Base-by-base conservation (phyloP, 23 red algal genomes). In the Agarophyton chilense region DNA sequence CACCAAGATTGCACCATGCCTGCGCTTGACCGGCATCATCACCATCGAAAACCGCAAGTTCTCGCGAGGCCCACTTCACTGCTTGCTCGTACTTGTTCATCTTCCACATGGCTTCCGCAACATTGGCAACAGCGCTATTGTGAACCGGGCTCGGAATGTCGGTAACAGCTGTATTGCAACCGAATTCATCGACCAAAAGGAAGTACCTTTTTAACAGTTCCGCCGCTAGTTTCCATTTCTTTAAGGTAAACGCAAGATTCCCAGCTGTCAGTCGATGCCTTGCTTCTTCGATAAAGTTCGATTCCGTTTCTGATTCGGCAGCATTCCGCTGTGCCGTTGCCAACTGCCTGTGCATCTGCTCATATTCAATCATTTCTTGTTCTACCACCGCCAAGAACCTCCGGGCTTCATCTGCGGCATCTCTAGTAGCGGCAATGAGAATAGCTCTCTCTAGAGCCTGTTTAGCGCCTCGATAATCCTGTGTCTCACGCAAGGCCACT, bases 1-100 rank as follows among this genome's bases (percentile, higher is more conserved):
- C 72, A n/a, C 84, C 84, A 73, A 89, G 67, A 53, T 89, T 89
- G 67, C 84, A 89, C 84, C 84, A 89, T 21, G 84, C 84, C 67
- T 89, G 84, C 17, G 84, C 84, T 53, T 89, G 84, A 52, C 84
- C 84, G 6, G 84, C 70, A 39, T 72, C 52, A 63, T 89, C 84
- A 26, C 70, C 84, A 45, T 73, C 70, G 43, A 77, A 89, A 19
- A 76, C 56, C 6, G 67, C 52, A 44, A 89, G 72, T 63, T 89
- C 84, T 26, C 84, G 45, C 10, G 55, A 72, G 18, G 84, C 84
- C 84, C 84, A 89, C 61, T 89, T 89, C 10, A 89, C 84, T 19
- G 84, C 84, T 19, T 89, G 65, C 54, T 63, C 72, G 35, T 61
- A 78, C 13, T 62, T 53, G 29, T 78, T 89, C 39, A 89, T 63